Conservation (phyloP, 2,329 filamentous ascomycete genomes). For the Remersonia thermophila region DNA sequence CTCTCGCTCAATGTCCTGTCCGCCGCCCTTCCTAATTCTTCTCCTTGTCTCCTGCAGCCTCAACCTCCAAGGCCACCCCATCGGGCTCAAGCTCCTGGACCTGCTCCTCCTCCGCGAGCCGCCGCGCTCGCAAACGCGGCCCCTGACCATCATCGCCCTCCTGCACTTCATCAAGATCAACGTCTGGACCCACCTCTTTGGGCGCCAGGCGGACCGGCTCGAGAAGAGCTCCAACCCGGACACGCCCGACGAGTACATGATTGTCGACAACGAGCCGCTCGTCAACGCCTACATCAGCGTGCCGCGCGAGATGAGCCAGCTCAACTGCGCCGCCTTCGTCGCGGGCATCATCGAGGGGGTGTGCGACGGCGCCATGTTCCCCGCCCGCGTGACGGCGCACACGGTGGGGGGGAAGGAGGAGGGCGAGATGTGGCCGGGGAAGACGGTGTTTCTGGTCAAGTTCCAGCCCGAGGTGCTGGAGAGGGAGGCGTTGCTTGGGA, state of each 20-base stretch:
- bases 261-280: slow-evolving; percentile 93
- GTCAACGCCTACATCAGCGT: slow-evolving; percentile 91
- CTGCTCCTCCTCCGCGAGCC: slow-evolving; percentile 80
- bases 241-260: slow-evolving; percentile 95
- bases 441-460: slow-evolving; percentile 90
- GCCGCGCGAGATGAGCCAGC: slow-evolving; percentile 86
- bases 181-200: slow-evolving; percentile 86
- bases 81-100: slow-evolving; percentile 89
- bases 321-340: slow-evolving; percentile 93
- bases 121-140: slow-evolving; percentile 57
- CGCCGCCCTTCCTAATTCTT: neutral
- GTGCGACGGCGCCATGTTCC: slow-evolving; percentile 85
- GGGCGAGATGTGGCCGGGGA: slow-evolving; percentile 85
- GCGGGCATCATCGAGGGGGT: slow-evolving; percentile 92
- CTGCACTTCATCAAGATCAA: slow-evolving; percentile 92
- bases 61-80: slow-evolving; percentile 82
- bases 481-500: slow-evolving; percentile 64
- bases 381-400: slow-evolving; percentile 81
- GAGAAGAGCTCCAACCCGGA: slow-evolving; percentile 75
- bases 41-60: slow-evolving; percentile 50
- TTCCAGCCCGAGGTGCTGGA: slow-evolving; percentile 88
- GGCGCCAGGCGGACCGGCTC: slow-evolving; percentile 77
- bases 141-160: slow-evolving; percentile 77
- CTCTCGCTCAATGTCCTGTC: neutral
- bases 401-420: slow-evolving; percentile 49